A percentile compares a stretch with the other conserved stretches of the same genome.
Evolutionary conservation across 2,329 filamentous ascomycete species (phyloP).

Genomic region (Epichloe aotearoae): DNA sequence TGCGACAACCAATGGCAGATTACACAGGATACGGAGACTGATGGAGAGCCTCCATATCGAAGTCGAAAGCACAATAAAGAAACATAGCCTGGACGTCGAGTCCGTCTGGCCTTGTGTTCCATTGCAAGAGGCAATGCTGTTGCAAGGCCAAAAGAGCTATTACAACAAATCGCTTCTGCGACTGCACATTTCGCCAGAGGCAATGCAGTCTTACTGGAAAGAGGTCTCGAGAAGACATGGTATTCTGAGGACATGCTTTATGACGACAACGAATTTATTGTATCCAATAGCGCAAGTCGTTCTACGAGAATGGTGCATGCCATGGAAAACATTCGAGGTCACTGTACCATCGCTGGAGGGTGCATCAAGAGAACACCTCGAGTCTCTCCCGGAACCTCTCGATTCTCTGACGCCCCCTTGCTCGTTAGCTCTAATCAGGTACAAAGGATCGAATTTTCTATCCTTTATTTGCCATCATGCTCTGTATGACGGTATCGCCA

Average conservation of each 20-base stretch:
- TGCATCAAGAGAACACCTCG: slow-evolving; percentile 26
- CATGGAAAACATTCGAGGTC: slow-evolving; percentile 26
- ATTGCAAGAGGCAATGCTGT: slow-evolving; percentile 77
- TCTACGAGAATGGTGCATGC: slow-evolving; percentile 30
- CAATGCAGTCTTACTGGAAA: slow-evolving; percentile 48
- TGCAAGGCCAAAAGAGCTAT: slow-evolving; percentile 43
- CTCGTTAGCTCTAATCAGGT: slow-evolving; percentile 29
- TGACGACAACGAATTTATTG: slow-evolving; percentile 44
- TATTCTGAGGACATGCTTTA: slow-evolving; percentile 67
- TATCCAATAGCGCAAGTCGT: slow-evolving; percentile 63
- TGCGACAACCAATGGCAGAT: not conserved
- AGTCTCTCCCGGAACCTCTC: slow-evolving; percentile 24
- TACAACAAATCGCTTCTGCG: slow-evolving; percentile 58
- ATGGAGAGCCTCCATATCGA: slow-evolving; percentile 1
- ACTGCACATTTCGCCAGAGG: slow-evolving; percentile 34
- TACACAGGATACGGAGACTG: slow-evolving; percentile 14
- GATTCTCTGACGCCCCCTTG: slow-evolving; percentile 32
- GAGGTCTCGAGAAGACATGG: slow-evolving; percentile 52
- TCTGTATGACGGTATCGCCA: slow-evolving; percentile 73
- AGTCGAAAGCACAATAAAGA: not conserved
- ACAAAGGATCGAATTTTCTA: slow-evolving; percentile 20
- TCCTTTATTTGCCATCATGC: slow-evolving; percentile 60
- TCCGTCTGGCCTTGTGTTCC: slow-evolving; percentile 69
- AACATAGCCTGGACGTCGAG: slow-evolving; percentile 26
- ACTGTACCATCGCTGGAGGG: slow-evolving; percentile 20